These are phyloP conservation scores for Boletus semigastroideus DNA, from an alignment of 1,284 basidiomycete species.

Conservation along the genomic window DNA sequence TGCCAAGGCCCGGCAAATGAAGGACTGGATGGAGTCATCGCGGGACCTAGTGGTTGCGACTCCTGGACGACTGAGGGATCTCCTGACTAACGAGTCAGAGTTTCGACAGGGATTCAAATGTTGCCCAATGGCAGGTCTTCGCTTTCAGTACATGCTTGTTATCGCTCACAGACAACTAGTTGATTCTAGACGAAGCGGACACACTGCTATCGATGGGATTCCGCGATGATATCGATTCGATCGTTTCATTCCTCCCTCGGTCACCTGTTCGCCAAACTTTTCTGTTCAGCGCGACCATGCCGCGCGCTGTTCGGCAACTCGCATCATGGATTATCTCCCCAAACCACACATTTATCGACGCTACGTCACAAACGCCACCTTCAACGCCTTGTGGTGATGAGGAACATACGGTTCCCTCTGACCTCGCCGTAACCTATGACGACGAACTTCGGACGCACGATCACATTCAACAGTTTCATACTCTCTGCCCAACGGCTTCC, in stretches of 20 bases:
- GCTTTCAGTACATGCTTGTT: neutral
- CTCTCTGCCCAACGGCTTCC: slow-evolving; percentile 63
- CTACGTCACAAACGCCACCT: slow-evolving; percentile 40
- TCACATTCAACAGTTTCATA: slow-evolving; percentile 85
- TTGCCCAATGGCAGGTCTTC: slow-evolving; percentile 55
- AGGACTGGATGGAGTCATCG: slow-evolving; percentile 61
- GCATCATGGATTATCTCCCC: slow-evolving; percentile 51
- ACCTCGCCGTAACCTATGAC: neutral
- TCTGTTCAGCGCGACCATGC: slow-evolving; percentile 91
- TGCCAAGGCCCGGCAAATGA: slow-evolving; percentile 65
- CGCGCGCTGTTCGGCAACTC: slow-evolving; percentile 61
- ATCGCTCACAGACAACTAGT: slow-evolving; percentile 40
- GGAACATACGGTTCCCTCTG: neutral
- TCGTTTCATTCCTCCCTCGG: slow-evolving; percentile 68
- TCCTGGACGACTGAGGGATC: slow-evolving; percentile 85
- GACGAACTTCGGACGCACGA: slow-evolving; percentile 52
- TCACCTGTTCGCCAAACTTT: slow-evolving; percentile 81
- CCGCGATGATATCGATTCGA: slow-evolving; percentile 83
- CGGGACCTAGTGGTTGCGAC: slow-evolving; percentile 93
- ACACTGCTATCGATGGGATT: slow-evolving; percentile 97
- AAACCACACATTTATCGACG: slow-evolving; percentile 66
- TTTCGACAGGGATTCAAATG: slow-evolving; percentile 54
- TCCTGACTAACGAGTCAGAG: slow-evolving; percentile 64
- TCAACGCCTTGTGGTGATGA: slow-evolving; percentile 17
- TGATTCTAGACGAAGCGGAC: slow-evolving; percentile 95